Evolutionary conservation across 2,329 filamentous ascomycete species (phyloP), one percentile per base, ranked within the genome.

Genomic region (Dactylella cylindrospora): DNA sequence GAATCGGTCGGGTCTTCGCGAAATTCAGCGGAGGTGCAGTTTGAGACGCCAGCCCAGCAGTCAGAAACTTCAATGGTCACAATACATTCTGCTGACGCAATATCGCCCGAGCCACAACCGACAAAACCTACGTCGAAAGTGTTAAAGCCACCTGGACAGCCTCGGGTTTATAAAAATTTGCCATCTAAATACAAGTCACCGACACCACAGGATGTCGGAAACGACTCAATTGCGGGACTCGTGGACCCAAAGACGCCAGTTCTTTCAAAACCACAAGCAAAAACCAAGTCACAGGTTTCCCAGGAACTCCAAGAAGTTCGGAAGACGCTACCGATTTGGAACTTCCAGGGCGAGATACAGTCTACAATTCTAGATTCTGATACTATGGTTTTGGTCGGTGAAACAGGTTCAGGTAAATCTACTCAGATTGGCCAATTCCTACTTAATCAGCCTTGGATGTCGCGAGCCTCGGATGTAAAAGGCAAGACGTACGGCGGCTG

Each of bases 381-480:
- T 69, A 82, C 95, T 1, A 80, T 98, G 45, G 78, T 98, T 0
- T 76, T 98, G 10, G 85, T 93, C 2, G 91, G 91, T 75, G 91
- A 97, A 73, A 98, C 93, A 0, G 93, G 93, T 71, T 95, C 88
- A 10, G 93, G 93, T 71, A 98, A 98, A 75, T 94, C 88, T 76
- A 98, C 93, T 0, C 93, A 98, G 73, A 84, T 96, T 0, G 91
- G 93, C 0, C 93, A 97, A 70, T 96, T 95, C 65, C 76, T 98
- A 5, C 81, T 85, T 38, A 75, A 78, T 20, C 87, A 96, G 70
- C 74, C 81, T 5, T 97, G 90, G 90, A 95, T 90, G 72, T 78
- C 76, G 49, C 79, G 28, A 78, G 77, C 54, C 1, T 62, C 70
- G 22, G 68, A 70, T 2, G 70, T 76, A 45, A 77, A 80, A 1